A percentile compares a stretch with the other conserved stretches of the same genome.
Evolutionary conservation across 805 yeast genomes (phyloP).

Genomic region (Candida coleopterorum): DNA sequence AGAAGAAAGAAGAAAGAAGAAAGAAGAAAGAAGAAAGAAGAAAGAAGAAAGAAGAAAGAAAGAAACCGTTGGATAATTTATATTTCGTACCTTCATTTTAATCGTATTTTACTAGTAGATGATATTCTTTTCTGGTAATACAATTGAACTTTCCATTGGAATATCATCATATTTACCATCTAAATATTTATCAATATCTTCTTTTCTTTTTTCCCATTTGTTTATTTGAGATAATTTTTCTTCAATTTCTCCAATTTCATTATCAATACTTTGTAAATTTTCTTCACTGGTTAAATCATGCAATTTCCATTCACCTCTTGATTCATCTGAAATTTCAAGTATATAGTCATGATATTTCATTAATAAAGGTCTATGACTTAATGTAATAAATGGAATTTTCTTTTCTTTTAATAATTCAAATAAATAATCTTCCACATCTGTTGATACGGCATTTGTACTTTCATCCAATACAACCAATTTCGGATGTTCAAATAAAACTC

Average conservation of each 20-base stretch:
- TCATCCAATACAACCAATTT: conserved; percentile 83
- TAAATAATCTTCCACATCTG: conserved; percentile 82
- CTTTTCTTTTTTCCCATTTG: conserved; percentile 55
- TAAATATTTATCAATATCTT: conserved; percentile 49
- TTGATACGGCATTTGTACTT: conserved; percentile 89
- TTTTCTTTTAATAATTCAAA: conserved; percentile 70
- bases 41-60: too few relatives aligned
- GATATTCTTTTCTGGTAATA: conserved; percentile 3
- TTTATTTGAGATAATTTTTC: conserved; percentile 55
- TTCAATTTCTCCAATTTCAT: conserved; percentile 67
- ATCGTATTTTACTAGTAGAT: background rate
- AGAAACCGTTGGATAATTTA: too few relatives aligned
- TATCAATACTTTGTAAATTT: conserved; percentile 63
- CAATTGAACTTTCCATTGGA: conserved; percentile 6
- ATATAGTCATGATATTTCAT: conserved; percentile 80
- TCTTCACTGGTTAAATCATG: conserved; percentile 64
- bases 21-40: too few relatives aligned
- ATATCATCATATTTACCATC: conserved; percentile 35
- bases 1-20: too few relatives aligned
- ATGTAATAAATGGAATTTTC: conserved; percentile 72
- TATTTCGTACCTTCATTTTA: conserved; percentile 6
- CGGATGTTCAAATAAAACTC: conserved; percentile 76
- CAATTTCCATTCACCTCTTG: conserved; percentile 43
- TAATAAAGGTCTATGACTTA: conserved; percentile 78
- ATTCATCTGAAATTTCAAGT: conserved; percentile 50